Evolutionary conservation across 208 protist species (phyloP).

Genomic region (Borovskyia barvae): DNA sequence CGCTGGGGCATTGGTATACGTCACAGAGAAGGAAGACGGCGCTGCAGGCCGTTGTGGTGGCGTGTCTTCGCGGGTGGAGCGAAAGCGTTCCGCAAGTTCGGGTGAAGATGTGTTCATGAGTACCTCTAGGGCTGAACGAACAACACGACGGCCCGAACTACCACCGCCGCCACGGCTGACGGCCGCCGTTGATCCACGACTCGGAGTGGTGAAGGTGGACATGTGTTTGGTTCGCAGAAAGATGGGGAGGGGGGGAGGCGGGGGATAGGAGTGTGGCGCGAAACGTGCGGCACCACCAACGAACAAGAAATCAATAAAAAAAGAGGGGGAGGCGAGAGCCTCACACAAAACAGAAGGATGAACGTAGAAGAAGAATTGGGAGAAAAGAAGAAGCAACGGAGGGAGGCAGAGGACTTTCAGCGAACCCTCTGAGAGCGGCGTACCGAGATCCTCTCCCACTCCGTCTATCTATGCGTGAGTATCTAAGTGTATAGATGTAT

Average conservation of each 20-base stretch:
- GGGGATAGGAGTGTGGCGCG: background rate
- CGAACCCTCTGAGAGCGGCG: too few species aligned
- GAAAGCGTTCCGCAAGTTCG: conserved; percentile 18
- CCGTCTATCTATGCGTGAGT: too few species aligned
- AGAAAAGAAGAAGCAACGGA: too few species aligned
- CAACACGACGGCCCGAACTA: conserved; percentile 45
- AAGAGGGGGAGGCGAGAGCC: conserved; percentile 1
- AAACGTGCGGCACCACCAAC: background rate
- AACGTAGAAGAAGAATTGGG: background rate
- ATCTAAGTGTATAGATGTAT: too few species aligned
- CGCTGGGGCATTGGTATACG: conserved; percentile 28
- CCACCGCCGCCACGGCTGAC: conserved; percentile 8
- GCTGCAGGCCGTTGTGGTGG: background rate
- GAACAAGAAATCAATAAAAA: background rate
- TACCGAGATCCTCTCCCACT: too few species aligned
- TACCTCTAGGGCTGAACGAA: conserved; percentile 74
- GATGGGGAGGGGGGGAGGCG: background rate
- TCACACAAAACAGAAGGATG: background rate
- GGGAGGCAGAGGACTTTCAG: too few species aligned
- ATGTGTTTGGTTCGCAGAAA: conserved; percentile 4
- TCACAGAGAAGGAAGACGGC: conserved; percentile 42
- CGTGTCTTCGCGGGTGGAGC: background rate
- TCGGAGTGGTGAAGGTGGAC: conserved; percentile 31
- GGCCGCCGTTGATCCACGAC: conserved; percentile 4
- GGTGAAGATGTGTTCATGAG: conserved; percentile 61